Evolutionary conservation across 768 basidiomycete species (phyloP), one percentile per base, ranked within the genome.

Genomic region (Pulveroboletus sp.): DNA sequence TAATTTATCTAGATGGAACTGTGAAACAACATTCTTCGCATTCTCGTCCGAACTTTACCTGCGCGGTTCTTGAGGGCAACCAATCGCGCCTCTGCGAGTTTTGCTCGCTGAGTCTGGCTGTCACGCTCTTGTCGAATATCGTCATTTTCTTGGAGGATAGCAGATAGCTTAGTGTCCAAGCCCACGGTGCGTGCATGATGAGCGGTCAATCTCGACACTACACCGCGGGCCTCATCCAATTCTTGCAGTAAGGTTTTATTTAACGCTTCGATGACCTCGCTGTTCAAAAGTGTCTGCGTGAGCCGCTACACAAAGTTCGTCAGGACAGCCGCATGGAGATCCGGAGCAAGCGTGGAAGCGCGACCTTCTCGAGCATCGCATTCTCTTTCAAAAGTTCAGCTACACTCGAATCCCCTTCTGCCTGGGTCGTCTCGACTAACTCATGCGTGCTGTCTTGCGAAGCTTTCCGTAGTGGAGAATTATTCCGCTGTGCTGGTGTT

Each of bases 61-160:
- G 81, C 79, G 61, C 82, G 84, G 47, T 88, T 83, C 51, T 80
- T 82, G 53, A 89, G 70, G 10, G 82, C 77, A 23, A 74, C 72
- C 50, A 84, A 73, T 29, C 84, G 79, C 7, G 75, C 71, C 57
- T 93, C 92, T 9, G 89, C 85, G 29, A 81, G 61, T 35, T 79
- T 74, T 3, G 86, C 83, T 36, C 83, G 73, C 50, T 85, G 81
- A 10, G 76, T 69, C 55, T 90, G 87, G 44, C 76, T 75, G 47
- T 89, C 85, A 22, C 85, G 74, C 63, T 94, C 92, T 66, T 93
- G 89, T 52, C 80, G 84, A 68, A 88, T 76, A 63, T 94, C 92
- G 34, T 93, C 89, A 57, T 80, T 79, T 65, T 92, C 87, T 61
- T 84, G 83, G 45, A 83, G 71, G n/a, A 80, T 79, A 12, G 74